Evolutionary conservation across 257 asterid genomes (phyloP).

Genomic region (Mitragyna speciosa): DNA sequence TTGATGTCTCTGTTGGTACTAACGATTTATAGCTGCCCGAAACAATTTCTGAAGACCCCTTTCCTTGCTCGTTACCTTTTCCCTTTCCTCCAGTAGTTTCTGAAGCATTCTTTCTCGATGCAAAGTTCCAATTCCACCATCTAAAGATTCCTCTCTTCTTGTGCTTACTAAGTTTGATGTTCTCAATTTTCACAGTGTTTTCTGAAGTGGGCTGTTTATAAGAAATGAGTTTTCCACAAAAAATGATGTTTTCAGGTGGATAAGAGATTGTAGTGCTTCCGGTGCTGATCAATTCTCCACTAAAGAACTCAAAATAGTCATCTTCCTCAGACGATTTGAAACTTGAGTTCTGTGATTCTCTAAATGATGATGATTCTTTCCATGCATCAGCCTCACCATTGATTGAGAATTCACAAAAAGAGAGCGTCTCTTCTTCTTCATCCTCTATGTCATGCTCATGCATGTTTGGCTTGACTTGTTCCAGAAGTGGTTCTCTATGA

Average conservation of each 20-base stretch:
- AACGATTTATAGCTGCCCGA: background rate
- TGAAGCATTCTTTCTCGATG: constrained; percentile 15
- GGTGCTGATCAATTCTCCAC: constrained; percentile 24
- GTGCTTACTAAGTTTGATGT: constrained; percentile 7
- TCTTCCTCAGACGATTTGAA: constrained; percentile 41
- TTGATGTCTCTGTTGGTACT: too few species aligned
- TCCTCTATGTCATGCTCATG: constrained; percentile 19
- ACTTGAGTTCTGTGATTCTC: constrained; percentile 48
- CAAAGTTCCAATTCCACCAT: constrained; percentile 24
- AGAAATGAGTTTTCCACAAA: constrained; percentile 64
- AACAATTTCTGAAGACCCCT: background rate
- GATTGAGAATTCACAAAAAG: constrained; percentile 61
- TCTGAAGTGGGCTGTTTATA: constrained; percentile 24
- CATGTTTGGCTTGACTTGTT: constrained; percentile 10
- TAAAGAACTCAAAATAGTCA: constrained; percentile 36
- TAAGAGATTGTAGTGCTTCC: background rate
- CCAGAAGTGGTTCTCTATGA: background rate
- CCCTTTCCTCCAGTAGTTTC: background rate
- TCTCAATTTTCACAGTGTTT: constrained; percentile 13
- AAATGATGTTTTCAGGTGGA: constrained; percentile 44
- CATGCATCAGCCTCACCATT: constrained; percentile 31
- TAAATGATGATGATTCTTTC: constrained; percentile 28
- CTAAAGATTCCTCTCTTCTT: background rate
- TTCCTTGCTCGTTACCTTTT: background rate
- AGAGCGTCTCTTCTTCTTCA: constrained; percentile 62